These are phyloP conservation scores for Aspergillus pseudoterreus DNA, from an alignment of 2,329 filamentous ascomycete genomes.

Conservation along the genomic window DNA sequence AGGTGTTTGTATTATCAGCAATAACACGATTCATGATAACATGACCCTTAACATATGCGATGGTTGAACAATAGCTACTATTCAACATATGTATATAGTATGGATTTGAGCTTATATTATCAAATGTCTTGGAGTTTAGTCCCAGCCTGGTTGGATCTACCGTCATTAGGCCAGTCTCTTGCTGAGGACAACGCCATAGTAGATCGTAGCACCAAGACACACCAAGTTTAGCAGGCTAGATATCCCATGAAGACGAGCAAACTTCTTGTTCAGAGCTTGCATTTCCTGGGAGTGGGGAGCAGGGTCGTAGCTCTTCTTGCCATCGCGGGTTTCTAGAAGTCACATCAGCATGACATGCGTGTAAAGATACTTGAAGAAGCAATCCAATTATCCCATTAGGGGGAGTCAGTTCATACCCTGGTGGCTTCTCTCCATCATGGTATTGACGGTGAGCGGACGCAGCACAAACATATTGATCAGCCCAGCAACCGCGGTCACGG, in stretches of 20 bases:
- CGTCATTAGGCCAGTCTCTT: constrained; percentile 28
- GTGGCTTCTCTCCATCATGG: constrained; percentile 71
- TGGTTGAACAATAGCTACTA: too few relatives aligned
- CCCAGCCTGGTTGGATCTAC: not conserved
- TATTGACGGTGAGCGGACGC: constrained; percentile 69
- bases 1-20: too few relatives aligned
- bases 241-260: constrained; percentile 74
- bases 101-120: too few relatives aligned
- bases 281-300: constrained; percentile 82
- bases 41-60: too few relatives aligned
- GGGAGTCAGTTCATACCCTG: constrained; percentile 61
- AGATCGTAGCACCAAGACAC: constrained; percentile 65
- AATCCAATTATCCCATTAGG: not conserved
- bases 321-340: constrained; percentile 71
- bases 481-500: constrained; percentile 66
- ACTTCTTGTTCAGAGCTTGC: constrained; percentile 72
- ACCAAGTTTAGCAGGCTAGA: constrained; percentile 76
- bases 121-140: too few relatives aligned
- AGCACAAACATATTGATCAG: constrained; percentile 67
- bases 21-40: too few relatives aligned
- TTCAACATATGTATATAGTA: too few relatives aligned
- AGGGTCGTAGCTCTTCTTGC: constrained; percentile 78
- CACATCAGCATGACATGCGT: not conserved
- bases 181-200: constrained; percentile 74
- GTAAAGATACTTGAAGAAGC: not conserved